A percentile compares a stretch with the other conserved stretches of the same genome.
Conservation (phyloP, 2,329 filamentous ascomycete species). For the Fusarium continuum region DNA sequence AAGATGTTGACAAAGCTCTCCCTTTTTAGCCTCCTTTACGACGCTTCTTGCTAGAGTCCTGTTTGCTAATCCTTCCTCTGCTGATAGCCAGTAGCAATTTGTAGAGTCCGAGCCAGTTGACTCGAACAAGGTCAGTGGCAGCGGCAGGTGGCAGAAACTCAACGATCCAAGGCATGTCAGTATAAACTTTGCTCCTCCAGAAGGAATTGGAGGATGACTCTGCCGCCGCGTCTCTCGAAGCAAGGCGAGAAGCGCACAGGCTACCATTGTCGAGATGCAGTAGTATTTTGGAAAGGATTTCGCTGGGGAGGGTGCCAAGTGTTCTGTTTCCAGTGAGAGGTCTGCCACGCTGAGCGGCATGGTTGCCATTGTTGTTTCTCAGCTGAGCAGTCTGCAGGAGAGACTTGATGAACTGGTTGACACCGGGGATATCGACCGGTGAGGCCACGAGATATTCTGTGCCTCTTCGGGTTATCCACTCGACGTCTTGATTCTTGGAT, state of each 20-base stretch:
- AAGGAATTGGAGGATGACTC: not conserved
- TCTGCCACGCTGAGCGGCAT: too few species aligned
- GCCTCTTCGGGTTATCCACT: not conserved
- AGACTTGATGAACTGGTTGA: not conserved
- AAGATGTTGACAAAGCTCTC: too few species aligned
- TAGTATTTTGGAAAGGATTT: not conserved
- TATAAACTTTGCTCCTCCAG: not conserved
- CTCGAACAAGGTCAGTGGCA: too few species aligned
- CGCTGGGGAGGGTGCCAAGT: not conserved
- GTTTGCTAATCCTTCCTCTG: not conserved
- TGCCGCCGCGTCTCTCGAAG: not conserved
- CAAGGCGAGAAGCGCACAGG: not conserved
- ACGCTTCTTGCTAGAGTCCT: too few species aligned
- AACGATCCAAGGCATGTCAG: not conserved
- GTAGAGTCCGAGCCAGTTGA: not conserved
- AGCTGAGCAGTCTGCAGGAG: not conserved
- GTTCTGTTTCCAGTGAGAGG: too few species aligned
- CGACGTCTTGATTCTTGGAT: not conserved
- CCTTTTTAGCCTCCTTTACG: too few species aligned
- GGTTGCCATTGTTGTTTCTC: too few species aligned
- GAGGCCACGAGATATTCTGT: slow-evolving; percentile 2
- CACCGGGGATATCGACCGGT: not conserved
- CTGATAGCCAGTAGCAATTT: not conserved
- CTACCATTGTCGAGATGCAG: not conserved
- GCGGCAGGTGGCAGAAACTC: not conserved